These are phyloP conservation scores for Beauveria australis DNA, from an alignment of 2,329 filamentous ascomycete genomes.

Conservation along the genomic window DNA sequence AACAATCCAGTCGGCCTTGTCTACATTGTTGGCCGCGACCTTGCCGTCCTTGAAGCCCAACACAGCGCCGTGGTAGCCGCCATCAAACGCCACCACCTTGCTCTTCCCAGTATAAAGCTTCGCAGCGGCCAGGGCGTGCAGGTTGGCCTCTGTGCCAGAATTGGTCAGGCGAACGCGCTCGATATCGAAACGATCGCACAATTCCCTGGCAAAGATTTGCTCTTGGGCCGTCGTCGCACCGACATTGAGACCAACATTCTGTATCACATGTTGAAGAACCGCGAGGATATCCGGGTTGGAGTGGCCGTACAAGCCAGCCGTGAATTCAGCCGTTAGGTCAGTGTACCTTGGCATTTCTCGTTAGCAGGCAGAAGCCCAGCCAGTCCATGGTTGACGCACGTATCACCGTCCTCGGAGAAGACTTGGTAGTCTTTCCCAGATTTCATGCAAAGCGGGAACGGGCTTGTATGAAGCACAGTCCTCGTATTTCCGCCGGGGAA, in stretches of 20 bases:
- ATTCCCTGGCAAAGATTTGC: conserved; percentile 37
- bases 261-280: conserved; percentile 37
- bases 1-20: conserved; percentile 48
- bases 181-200: conserved; percentile 47
- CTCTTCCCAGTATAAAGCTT: conserved; percentile 35
- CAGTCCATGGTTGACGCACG: conserved; percentile 16
- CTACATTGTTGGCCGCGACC: conserved; percentile 37
- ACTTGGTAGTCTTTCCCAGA: conserved; percentile 28
- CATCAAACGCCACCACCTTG: conserved; percentile 43
- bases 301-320: conserved; percentile 59
- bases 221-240: conserved; percentile 47
- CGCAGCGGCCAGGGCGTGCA: conserved; percentile 49
- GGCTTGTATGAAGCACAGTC: conserved; percentile 33
- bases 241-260: conserved; percentile 42
- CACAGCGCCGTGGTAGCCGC: conserved; percentile 31
- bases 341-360: conserved; percentile 32
- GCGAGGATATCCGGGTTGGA: conserved; percentile 45
- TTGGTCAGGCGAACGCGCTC: conserved; percentile 55
- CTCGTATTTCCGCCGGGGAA: conserved; percentile 41
- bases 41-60: conserved; percentile 26
- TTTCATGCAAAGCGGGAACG: conserved; percentile 35
- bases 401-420: conserved; percentile 32
- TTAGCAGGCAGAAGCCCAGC: background rate
- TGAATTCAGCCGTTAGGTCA: conserved; percentile 56
- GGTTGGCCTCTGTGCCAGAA: conserved; percentile 58